Conservation (phyloP, 768 basidiomycete species). For the Leccinum obscurum region DNA sequence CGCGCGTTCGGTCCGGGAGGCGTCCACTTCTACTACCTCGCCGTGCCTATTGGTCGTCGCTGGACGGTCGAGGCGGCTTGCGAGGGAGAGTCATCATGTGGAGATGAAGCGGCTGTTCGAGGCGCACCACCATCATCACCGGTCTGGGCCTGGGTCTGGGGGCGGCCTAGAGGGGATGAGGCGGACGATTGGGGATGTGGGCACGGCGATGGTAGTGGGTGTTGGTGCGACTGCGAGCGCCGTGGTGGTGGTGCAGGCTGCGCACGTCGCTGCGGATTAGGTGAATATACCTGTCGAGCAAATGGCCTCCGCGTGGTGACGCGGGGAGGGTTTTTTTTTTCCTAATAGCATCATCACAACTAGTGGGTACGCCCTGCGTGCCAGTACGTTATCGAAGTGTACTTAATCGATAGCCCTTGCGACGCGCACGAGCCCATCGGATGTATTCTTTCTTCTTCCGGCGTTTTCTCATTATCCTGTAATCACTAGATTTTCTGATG, state of each 20-base stretch:
- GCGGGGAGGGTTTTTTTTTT: not conserved
- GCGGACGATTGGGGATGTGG: constrained; percentile 87
- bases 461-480: not conserved
- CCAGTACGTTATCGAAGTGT: not conserved
- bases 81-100: constrained; percentile 66
- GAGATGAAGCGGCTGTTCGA: constrained; percentile 69
- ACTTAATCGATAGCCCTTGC: not conserved
- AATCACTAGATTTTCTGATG: not conserved
- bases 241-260: constrained; percentile 72
- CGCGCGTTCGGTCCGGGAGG: constrained; percentile 34
- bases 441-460: not conserved
- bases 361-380: not conserved
- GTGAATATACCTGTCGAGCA: not conserved
- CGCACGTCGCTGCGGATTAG: constrained; percentile 25
- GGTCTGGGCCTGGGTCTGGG: not conserved
- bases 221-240: constrained; percentile 56
- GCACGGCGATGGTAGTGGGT: constrained; percentile 71
- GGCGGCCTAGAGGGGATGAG: constrained; percentile 40
- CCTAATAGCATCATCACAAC: not conserved
- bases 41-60: constrained; percentile 59
- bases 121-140: constrained; percentile 27
- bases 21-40: constrained; percentile 14
- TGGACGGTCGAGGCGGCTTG: constrained; percentile 75
- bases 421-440: not conserved
- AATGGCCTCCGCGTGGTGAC: not conserved